Conservation (phyloP, 164 flowering plant species). For the Cinnamomum micranthum region DNA sequence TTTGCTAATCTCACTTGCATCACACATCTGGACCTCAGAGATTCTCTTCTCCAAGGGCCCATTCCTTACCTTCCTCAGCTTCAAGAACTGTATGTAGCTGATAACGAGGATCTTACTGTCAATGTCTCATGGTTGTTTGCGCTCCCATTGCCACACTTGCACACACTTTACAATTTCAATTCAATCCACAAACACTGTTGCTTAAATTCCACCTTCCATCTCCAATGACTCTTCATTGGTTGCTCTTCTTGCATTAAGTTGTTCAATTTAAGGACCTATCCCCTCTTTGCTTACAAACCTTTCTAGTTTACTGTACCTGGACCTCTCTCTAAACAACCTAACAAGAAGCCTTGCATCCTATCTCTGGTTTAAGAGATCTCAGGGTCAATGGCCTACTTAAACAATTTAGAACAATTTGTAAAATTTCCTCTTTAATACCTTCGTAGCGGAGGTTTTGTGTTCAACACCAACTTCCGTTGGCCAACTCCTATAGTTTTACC, state of each 20-base stretch:
- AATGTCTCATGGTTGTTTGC: conserved; percentile 12
- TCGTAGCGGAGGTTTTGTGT: neutral
- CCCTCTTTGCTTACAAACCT: conserved; percentile 19
- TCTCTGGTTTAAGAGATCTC: conserved; percentile 16
- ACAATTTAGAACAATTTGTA: conserved; percentile 16
- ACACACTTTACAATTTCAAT: neutral
- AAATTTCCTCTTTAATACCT: conserved; percentile 6
- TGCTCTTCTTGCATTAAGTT: neutral
- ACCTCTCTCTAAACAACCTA: conserved; percentile 17
- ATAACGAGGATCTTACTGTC: conserved; percentile 6
- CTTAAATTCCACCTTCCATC: conserved; percentile 5
- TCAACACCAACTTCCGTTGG: too few species aligned
- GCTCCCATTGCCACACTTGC: conserved; percentile 9
- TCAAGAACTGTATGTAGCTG: conserved; percentile 3
- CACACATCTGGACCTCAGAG: conserved; percentile 8
- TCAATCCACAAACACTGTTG: neutral
- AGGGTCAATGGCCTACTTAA: neutral
- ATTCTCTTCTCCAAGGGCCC: conserved; percentile 7
- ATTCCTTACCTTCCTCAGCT: conserved; percentile 17
- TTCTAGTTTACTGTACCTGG: conserved; percentile 10
- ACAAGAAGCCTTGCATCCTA: conserved; percentile 9
- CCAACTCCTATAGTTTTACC: too few species aligned
- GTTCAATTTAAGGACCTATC: conserved; percentile 21
- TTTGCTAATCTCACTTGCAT: conserved; percentile 15
- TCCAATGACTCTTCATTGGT: conserved; percentile 12